Conservation (phyloP, 2,329 filamentous ascomycete species). For the Fusarium burgessii region DNA sequence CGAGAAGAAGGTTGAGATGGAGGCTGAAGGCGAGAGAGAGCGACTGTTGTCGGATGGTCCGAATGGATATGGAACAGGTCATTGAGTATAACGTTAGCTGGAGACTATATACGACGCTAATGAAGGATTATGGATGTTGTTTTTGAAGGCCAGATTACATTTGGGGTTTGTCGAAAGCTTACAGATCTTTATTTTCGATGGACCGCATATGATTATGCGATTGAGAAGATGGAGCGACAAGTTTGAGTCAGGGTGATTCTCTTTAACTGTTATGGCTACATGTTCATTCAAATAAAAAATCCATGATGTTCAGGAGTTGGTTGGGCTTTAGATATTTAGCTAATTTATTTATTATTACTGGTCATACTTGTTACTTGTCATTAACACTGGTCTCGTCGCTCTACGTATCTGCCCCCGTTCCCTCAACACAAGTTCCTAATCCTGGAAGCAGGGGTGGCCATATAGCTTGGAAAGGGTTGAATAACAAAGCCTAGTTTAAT, state of each 20-base stretch:
- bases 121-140: accelerated
- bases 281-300: not conserved
- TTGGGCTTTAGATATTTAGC: not conserved
- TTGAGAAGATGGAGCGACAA: not conserved
- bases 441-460: too few relatives aligned
- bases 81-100: not conserved
- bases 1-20: slow-evolving; percentile 30
- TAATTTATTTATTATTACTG: not conserved
- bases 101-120: not conserved
- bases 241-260: too few relatives aligned
- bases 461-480: too few relatives aligned
- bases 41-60: slow-evolving; percentile 22
- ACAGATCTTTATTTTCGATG: too few relatives aligned
- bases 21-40: slow-evolving; percentile 26
- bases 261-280: not conserved
- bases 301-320: not conserved
- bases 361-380: not conserved
- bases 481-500: too few relatives aligned
- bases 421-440: too few relatives aligned
- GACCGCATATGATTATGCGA: too few relatives aligned
- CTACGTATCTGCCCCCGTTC: too few relatives aligned
- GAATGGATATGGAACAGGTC: slow-evolving; percentile 15
- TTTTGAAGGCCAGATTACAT: accelerated
- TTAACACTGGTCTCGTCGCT: too few relatives aligned
- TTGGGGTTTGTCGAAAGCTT: not conserved